phyloP scores from a whole-genome alignment of 257 asterid species.

The Lantana camara region DNA sequence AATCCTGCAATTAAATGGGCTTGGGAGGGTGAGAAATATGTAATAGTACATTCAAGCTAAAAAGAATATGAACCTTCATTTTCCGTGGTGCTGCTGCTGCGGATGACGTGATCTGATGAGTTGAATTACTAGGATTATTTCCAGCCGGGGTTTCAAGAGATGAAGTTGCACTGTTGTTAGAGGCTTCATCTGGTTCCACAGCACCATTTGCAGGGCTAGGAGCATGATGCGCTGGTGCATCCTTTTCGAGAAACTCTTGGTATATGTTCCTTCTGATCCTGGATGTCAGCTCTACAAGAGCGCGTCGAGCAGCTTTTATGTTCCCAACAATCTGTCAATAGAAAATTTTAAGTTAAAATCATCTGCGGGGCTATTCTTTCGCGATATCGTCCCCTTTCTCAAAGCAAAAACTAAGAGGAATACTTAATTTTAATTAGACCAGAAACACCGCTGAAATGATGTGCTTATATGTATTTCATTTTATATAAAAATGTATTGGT shows the following conservation, averaged over 20 bases:
- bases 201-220: constrained; percentile 30
- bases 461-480: no score
- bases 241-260: constrained; percentile 43
- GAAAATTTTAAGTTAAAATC: constrained; percentile 10
- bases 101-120: constrained; percentile 43
- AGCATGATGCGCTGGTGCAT: no score
- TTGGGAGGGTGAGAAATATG: no score
- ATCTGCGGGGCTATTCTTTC: no score
- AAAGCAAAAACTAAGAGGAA: no score
- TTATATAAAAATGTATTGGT: no score
- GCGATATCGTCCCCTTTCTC: no score
- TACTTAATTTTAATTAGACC: no score
- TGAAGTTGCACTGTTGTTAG: constrained; percentile 36
- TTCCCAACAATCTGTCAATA: constrained; percentile 70
- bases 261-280: constrained; percentile 49
- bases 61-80: constrained; percentile 35
- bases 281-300: constrained; percentile 60
- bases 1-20: constrained; percentile 56
- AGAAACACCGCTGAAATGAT: no score
- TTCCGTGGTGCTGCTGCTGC: constrained; percentile 33
- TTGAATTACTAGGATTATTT: constrained; percentile 38
- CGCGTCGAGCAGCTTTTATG: constrained; percentile 62
- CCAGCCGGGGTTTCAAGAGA: constrained; percentile 37
- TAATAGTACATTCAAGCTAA: constrained; percentile 6
- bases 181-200: constrained; percentile 37